Conservation (phyloP, 345 rosid genomes). For the Cochlearia excelsa region DNA sequence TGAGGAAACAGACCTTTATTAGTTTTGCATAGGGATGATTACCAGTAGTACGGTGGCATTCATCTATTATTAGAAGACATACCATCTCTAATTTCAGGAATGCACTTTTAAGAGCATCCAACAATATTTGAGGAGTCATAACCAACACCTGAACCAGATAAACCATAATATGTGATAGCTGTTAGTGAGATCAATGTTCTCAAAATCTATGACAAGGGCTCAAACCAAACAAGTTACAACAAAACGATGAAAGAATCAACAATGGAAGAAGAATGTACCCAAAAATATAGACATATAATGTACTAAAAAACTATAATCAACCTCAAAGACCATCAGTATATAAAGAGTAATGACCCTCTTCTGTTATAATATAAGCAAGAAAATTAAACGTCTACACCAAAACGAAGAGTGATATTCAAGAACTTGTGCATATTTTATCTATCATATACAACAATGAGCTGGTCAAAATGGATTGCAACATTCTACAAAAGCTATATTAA, state of each 20-base stretch:
- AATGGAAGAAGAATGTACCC: constrained; percentile 9
- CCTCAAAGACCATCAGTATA: neutral
- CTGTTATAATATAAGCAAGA: neutral
- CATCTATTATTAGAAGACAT: constrained; percentile 68
- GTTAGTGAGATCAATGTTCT: neutral
- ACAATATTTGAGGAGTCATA: constrained; percentile 87
- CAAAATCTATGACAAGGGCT: constrained; percentile 5
- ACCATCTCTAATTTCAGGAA: constrained; percentile 59
- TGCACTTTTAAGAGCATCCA: constrained; percentile 69
- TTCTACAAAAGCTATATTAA: neutral
- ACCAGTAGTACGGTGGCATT: constrained; percentile 80
- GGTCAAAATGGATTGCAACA: constrained; percentile 1
- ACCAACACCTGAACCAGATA: constrained; percentile 62
- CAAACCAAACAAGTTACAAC: neutral
- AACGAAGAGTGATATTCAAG: constrained; percentile 2
- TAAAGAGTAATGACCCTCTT: no score
- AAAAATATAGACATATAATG: neutral
- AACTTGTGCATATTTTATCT: neutral
- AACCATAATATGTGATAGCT: constrained; percentile 2
- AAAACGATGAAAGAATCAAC: constrained; percentile 1
- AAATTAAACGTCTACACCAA: neutral
- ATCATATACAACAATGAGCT: constrained; percentile 5
- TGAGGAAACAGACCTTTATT: constrained; percentile 59
- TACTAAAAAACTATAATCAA: neutral
- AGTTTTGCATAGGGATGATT: constrained; percentile 76